These are phyloP conservation scores for Stentor coeruleus DNA, from an alignment of 73 alveolate genomes.

Conservation along the genomic window DNA sequence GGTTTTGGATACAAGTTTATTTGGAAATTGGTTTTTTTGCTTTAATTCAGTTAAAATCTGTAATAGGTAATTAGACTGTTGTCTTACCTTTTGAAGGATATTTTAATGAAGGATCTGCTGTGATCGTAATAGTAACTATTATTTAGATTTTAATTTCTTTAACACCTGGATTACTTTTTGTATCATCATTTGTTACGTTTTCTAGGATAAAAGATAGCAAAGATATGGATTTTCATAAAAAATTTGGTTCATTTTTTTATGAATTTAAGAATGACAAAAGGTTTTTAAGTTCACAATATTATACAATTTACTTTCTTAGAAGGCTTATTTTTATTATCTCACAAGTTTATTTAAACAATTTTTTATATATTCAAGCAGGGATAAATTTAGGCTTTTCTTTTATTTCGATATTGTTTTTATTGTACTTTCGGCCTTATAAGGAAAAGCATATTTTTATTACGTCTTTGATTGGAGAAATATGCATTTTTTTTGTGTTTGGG, in stretches of 20 bases:
- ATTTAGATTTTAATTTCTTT: background rate
- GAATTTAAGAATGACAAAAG: background rate
- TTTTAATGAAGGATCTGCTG: background rate
- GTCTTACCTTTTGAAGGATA: background rate
- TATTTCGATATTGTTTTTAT: background rate
- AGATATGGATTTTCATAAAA: background rate
- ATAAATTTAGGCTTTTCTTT: background rate
- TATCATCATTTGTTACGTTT: background rate
- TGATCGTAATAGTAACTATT: background rate
- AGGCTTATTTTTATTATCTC: background rate
- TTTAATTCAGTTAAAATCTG: background rate
- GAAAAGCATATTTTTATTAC: background rate
- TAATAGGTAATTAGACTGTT: background rate
- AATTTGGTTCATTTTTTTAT: background rate
- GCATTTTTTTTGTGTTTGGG: background rate
- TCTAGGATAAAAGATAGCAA: background rate
- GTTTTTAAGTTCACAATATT: background rate
- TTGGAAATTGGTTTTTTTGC: slow-evolving; percentile 1
- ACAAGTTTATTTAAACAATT: background rate
- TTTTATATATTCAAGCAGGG: background rate
- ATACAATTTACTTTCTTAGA: background rate
- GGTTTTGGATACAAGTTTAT: background rate
- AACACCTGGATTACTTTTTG: background rate
- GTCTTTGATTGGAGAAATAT: background rate
- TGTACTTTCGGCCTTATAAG: background rate